A percentile compares a stretch with the other conserved stretches of the same genome.
Evolutionary conservation across 208 protist genomes (phyloP).

Genomic region (Leishmania braziliensis): DNA sequence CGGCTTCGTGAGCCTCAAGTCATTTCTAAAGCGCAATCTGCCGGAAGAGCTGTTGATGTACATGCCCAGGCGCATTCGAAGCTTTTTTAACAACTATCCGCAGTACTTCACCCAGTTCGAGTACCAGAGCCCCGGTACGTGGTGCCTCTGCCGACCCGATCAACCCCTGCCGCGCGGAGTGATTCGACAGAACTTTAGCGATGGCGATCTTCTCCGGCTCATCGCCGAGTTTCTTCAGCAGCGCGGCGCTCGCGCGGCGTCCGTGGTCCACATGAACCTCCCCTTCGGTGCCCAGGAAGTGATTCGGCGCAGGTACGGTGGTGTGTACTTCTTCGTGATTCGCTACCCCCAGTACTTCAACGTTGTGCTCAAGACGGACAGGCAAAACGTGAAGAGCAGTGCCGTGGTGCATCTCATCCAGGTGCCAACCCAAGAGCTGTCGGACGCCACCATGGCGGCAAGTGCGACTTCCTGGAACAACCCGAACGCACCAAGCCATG

Average conservation of each 20-base stretch:
- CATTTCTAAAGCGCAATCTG: conserved; percentile 64
- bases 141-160: conserved; percentile 74
- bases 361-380: conserved; percentile 74
- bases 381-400: conserved; percentile 58
- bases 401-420: conserved; percentile 82
- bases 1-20: conserved; percentile 67
- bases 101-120: conserved; percentile 90
- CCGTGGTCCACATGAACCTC: conserved; percentile 60
- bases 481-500: conserved; percentile 15
- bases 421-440: conserved; percentile 39
- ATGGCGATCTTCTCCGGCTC: conserved; percentile 78
- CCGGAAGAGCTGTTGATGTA: conserved; percentile 80
- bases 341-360: conserved; percentile 84
- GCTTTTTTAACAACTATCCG: conserved; percentile 84
- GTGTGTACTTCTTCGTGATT: conserved; percentile 75
- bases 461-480: conserved; percentile 6
- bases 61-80: conserved; percentile 67
- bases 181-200: conserved; percentile 76
- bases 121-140: conserved; percentile 67
- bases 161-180: conserved; percentile 82
- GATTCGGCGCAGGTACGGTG: conserved; percentile 71
- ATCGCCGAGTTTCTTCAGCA: conserved; percentile 78
- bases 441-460: conserved; percentile 22
- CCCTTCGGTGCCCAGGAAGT: conserved; percentile 81
- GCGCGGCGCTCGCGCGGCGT: conserved; percentile 40